Evolutionary conservation across 2,329 filamentous ascomycete genomes (phyloP).

Genomic region (Microsporum canis): DNA sequence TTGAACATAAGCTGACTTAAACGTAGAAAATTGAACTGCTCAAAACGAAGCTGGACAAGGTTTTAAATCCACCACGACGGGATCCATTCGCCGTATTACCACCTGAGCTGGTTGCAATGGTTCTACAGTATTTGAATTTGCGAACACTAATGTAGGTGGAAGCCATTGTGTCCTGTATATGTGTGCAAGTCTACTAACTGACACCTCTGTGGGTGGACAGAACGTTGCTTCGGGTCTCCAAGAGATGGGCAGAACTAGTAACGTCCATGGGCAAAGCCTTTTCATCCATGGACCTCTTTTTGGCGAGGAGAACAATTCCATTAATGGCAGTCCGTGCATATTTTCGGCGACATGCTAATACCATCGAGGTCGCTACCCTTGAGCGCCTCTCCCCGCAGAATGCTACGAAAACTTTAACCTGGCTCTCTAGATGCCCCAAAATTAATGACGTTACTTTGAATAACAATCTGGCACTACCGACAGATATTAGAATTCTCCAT

Average conservation of each 20-base stretch:
- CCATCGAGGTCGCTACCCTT: constrained; percentile 23
- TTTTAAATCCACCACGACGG: constrained; percentile 14
- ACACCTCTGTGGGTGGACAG: constrained; percentile 18
- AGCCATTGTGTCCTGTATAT: constrained; percentile 21
- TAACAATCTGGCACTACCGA: background rate
- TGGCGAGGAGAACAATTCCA: constrained; percentile 34
- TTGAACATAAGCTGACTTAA: constrained; percentile 7
- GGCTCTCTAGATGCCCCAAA: constrained; percentile 20
- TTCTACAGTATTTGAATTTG: constrained; percentile 44
- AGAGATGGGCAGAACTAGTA: constrained; percentile 42
- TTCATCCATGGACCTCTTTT: constrained; percentile 43
- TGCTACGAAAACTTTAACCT: constrained; percentile 18
- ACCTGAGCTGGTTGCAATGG: constrained; percentile 42
- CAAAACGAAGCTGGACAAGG: constrained; percentile 35
- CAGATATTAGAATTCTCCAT: background rate
- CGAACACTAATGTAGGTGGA: constrained; percentile 31
- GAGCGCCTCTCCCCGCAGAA: constrained; percentile 17
- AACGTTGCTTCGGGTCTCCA: constrained; percentile 43
- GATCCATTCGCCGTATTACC: constrained; percentile 46
- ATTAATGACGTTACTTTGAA: constrained; percentile 24
- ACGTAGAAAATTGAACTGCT: constrained; percentile 34
- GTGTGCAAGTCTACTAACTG: background rate
- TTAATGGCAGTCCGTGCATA: constrained; percentile 26
- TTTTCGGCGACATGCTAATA: constrained; percentile 26
- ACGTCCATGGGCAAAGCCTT: constrained; percentile 37